Base-by-base conservation (phyloP, 805 yeast genomes). In the Metschnikowia rubicola region DNA sequence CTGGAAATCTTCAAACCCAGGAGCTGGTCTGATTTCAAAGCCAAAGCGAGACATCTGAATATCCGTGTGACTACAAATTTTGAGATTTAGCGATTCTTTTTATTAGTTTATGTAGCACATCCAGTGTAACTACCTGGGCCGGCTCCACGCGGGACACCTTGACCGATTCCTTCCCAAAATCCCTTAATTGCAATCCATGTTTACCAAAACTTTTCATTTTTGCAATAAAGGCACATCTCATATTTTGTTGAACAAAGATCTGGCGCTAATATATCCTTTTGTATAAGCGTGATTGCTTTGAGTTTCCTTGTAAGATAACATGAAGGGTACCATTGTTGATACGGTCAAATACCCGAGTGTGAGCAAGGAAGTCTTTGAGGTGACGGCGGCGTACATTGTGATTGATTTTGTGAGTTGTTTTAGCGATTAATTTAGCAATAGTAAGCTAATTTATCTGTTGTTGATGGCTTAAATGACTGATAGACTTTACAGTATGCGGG, bases 301-400 rank as follows among this genome's bases (percentile, higher is more conserved):
- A 12, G 73, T 54, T 47, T 71, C 77, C 47, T 63, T 68, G 54
- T 71, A 72, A 3, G 74, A 68, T 45, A 70, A 68, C 39, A 66
- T 49, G 45, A 72, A 71, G 3, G 77, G 77, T 35, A 65, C 47
- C 17, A 74, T 68, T 32, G 73, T 61, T 10, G 74, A 67, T 10
- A 68, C 46, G 5, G 73, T 66, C 53, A 72, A 64, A 59, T 72
- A 72, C 36, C 68, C 64, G 43, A 72, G 59, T 35, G 70, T 56
- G 43, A 71, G 58, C 17, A 63, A 56, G 36, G 71, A 60, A 10
- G 67, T 59, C 49, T 59, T 64, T 44, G 61, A 55, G 35, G 55
- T 57, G 45, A 58, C 43, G 10, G 63, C 35, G 44, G 55, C 39
- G 53, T 59, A 51, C 66, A 63, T 61, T n/a, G 32, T 19, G 28